Conservation (phyloP, 2,329 filamentous ascomycete genomes). For the Coniochaeta prunicola region DNA sequence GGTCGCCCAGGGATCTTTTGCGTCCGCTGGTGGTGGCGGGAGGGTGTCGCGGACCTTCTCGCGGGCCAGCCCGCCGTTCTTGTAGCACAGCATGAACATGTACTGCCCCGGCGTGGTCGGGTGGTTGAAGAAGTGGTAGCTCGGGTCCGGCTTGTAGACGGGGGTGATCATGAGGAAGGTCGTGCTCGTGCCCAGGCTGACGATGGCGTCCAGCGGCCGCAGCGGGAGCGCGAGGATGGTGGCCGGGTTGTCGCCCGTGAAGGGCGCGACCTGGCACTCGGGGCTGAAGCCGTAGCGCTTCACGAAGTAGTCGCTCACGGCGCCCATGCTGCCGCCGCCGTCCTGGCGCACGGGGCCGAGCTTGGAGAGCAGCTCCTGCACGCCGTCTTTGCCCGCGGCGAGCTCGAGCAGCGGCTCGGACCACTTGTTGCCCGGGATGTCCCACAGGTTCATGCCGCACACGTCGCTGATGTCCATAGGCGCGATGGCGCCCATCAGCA, state of each 20-base stretch:
- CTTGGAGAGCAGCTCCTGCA: conserved; percentile 60
- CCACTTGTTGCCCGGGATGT: conserved; percentile 69
- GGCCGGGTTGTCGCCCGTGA: conserved; percentile 92
- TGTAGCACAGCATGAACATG: conserved; percentile 99
- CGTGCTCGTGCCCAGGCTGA: conserved; percentile 88
- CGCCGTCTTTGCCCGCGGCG: conserved; percentile 55
- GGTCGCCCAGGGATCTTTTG: conserved; percentile 58
- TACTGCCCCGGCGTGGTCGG: conserved; percentile 84
- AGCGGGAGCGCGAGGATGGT: conserved; percentile 90
- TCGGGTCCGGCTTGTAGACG: conserved; percentile 80
- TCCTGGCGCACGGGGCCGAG: conserved; percentile 75
- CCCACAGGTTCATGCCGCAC: conserved; percentile 95
- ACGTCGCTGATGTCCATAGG: conserved; percentile 92
- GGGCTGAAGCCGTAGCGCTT: conserved; percentile 67
- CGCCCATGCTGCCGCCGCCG: conserved; percentile 71
- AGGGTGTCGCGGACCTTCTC: conserved; percentile 83
- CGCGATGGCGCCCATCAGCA: conserved; percentile 79
- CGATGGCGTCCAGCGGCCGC: conserved; percentile 82
- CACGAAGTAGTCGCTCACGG: conserved; percentile 72
- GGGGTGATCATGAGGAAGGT: conserved; percentile 97
- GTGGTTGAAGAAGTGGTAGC: conserved; percentile 98
- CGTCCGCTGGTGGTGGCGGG: conserved; percentile 37
- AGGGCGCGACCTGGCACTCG: conserved; percentile 72
- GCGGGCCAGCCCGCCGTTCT: conserved; percentile 90
- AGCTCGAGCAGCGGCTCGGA: conserved; percentile 68